These are phyloP conservation scores for Dendrobium catenatum DNA, from an alignment of 106 monocot species.

Conservation along the genomic window DNA sequence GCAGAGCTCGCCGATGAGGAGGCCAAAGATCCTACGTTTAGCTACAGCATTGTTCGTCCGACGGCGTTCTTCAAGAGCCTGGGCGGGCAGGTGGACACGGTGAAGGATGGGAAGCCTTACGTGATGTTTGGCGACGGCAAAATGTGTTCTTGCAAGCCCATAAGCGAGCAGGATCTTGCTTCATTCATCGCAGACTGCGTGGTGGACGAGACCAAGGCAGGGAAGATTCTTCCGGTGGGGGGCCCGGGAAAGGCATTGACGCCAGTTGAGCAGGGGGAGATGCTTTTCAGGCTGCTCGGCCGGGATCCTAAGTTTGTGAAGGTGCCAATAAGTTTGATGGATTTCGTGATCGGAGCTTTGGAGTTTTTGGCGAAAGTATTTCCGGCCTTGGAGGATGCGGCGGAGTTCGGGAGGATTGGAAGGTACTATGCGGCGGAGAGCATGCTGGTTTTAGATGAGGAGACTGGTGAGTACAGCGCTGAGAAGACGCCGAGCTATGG, in stretches of 20 bases:
- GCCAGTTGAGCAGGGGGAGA: constrained; percentile 83
- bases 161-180: constrained; percentile 88
- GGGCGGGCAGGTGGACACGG: constrained; percentile 79
- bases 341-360: constrained; percentile 56
- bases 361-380: constrained; percentile 55
- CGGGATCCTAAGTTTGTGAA: constrained; percentile 84
- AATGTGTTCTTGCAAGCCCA: constrained; percentile 91
- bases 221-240: constrained; percentile 66
- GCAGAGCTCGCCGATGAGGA: constrained; percentile 43
- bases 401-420: constrained; percentile 80
- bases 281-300: constrained; percentile 64
- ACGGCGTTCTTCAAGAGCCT: constrained; percentile 99
- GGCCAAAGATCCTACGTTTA: constrained; percentile 31
- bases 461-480: constrained; percentile 72
- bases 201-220: constrained; percentile 51
- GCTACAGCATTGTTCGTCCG: constrained; percentile 90
- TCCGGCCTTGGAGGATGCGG: constrained; percentile 74
- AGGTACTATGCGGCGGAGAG: constrained; percentile 92
- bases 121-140: constrained; percentile 94
- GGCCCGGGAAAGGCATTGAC: constrained; percentile 89
- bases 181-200: constrained; percentile 82
- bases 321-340: constrained; percentile 86
- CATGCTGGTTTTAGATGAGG: constrained; percentile 75
- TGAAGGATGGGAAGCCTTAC: constrained; percentile 81
- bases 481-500: constrained; percentile 95